These are phyloP conservation scores for Symbiotaphrina buchneri DNA, from an alignment of 495 filamentous ascomycete genomes.

Conservation along the genomic window DNA sequence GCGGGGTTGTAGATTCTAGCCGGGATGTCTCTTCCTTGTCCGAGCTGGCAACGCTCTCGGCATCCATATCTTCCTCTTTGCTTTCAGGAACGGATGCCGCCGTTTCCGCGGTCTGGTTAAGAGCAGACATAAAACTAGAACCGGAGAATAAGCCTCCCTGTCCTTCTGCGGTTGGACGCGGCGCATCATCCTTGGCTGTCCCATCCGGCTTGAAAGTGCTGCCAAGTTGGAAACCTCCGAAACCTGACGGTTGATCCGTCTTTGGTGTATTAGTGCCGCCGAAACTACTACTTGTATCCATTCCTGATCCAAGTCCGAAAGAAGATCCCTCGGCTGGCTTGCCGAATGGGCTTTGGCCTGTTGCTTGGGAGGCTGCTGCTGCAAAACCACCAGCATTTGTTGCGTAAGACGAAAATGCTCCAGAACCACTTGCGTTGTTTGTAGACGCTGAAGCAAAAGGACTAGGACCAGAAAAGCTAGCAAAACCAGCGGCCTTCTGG, in stretches of 20 bases:
- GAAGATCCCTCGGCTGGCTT: constrained; percentile 8
- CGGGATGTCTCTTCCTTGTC: constrained; percentile 9
- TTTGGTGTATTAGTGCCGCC: constrained; percentile 3
- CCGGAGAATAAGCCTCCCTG: constrained; percentile 31
- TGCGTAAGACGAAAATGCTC: constrained; percentile 14
- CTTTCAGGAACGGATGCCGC: constrained; percentile 18
- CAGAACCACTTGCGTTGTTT: constrained; percentile 22
- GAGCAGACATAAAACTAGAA: constrained; percentile 25
- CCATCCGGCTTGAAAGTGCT: constrained; percentile 66
- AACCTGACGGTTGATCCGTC: constrained; percentile 15
- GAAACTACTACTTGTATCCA: constrained; percentile 5
- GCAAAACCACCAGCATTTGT: constrained; percentile 21
- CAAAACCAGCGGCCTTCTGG: constrained; percentile 4
- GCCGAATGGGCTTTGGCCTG: constrained; percentile 7
- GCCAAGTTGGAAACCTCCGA: constrained; percentile 41
- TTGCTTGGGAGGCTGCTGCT: constrained; percentile 13
- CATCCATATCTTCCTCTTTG: constrained; percentile 38
- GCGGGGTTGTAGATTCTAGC: not conserved
- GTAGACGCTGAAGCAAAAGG: constrained; percentile 1
- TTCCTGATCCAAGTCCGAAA: not conserved
- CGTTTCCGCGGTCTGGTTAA: constrained; percentile 20
- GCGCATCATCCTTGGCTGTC: constrained; percentile 32
- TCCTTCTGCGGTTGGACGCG: constrained; percentile 19
- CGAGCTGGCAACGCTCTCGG: constrained; percentile 14
- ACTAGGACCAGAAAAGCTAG: constrained; percentile 1